Evolutionary conservation across 2,329 filamentous ascomycete genomes (phyloP).

Genomic region (Penicillium capsulatum): DNA sequence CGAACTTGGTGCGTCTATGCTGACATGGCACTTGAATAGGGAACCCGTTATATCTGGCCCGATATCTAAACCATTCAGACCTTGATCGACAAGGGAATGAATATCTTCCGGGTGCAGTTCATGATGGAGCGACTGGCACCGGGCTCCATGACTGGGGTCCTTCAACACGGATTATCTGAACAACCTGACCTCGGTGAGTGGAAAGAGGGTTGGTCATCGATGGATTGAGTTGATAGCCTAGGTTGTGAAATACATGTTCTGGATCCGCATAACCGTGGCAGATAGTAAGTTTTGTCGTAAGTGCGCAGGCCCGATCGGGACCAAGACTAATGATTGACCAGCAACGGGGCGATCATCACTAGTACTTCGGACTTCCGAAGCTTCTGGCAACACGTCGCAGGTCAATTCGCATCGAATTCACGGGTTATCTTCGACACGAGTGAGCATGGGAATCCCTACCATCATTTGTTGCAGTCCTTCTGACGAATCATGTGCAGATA

Average conservation of each 20-base stretch:
- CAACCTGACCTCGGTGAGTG: constrained; percentile 16
- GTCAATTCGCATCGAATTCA: constrained; percentile 50
- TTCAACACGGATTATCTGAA: constrained; percentile 19
- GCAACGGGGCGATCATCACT: constrained; percentile 46
- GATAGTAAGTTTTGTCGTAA: constrained; percentile 15
- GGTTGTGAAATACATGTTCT: constrained; percentile 53
- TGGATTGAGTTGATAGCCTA: constrained; percentile 36
- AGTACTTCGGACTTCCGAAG: constrained; percentile 51
- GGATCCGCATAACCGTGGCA: constrained; percentile 60
- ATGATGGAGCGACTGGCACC: constrained; percentile 25
- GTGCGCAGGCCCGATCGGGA: not conserved
- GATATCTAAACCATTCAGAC: constrained; percentile 20
- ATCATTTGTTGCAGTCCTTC: too few relatives aligned
- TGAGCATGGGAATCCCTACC: too few relatives aligned
- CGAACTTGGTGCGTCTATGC: too few relatives aligned
- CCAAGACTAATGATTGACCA: constrained; percentile 1
- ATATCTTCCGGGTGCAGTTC: constrained; percentile 26
- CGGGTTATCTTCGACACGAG: constrained; percentile 61
- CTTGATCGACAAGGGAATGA: constrained; percentile 22
- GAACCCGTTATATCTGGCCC: constrained; percentile 21
- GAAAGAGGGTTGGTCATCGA: not conserved
- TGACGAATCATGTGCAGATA: too few relatives aligned
- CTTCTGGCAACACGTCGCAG: constrained; percentile 57
- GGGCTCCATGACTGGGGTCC: constrained; percentile 17
- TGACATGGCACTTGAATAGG: too few relatives aligned